Base-by-base conservation (phyloP, 495 filamentous ascomycete species). In the Tirmania nivea region DNA sequence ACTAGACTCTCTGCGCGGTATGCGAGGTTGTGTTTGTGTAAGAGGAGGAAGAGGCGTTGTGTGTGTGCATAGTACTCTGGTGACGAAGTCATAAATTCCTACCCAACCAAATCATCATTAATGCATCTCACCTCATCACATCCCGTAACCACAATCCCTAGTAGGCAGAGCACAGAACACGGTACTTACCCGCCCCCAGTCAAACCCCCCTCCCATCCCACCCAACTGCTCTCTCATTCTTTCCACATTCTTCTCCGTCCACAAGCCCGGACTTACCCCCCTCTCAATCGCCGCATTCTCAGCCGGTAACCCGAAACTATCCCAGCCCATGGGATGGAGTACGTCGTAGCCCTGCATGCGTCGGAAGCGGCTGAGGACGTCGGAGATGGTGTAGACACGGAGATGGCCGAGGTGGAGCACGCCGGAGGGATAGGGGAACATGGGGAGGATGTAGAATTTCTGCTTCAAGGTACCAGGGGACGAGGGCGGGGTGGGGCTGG, bases 271-370 rank as follows among this genome's bases (percentile, higher is more conserved):
- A 66, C 85, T 75, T 55, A 89, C 71, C 36, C 84, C 83, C 51
- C 80, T 70, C 68, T 92, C 84, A 55, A 93, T 88, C n/a, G 86
- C 86, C 16, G 86, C 86, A 69, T 94, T 94, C 69, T 94, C 86
- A 36, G 86, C 86, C 9, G 86, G 86, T 45, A 94, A 69, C 3
- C 86, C 86, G 64, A 94, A 92, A 17, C 84, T 85, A 71, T 94
- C 86, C 86, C 86, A 94, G 3, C 85, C 86, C 78, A 94, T 92
- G 31, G 86, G 86, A 51, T 90, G 76, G 20, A 92, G 64, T 34
- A 93, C 86, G 52, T 83, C 68, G 62, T 78, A 70, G 3, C 86
- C 86, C 52, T 78, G 77, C 71, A 93, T 81, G 9, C 73, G 75
- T 58, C 80, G 78, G 59, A 81, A 92, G 12, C 86, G 73, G 14